Evolutionary conservation across 192 early-diverging fungal species (phyloP), one percentile per base, ranked within the genome.

Genomic region (Backusella circina): DNA sequence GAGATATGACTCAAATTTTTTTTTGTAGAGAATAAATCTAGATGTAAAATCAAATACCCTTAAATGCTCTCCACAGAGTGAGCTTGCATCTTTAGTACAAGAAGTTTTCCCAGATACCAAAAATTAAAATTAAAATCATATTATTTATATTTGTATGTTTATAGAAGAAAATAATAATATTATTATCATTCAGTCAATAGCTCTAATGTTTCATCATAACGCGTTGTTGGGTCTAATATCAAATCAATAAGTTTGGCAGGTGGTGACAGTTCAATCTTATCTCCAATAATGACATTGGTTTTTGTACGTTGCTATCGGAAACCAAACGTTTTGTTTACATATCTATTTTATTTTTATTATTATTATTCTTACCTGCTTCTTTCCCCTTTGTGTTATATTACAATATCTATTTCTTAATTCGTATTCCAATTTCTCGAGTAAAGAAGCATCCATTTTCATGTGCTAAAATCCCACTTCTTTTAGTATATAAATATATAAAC

Each of bases 41-140:
- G 39, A 71, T 21, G 70, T 80, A 18, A 44, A 67, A 21, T 39
- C 67, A 26, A 75, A 68, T 66, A 61, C 73, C n/a, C 61, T 77
- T 21, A 30, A 80, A 26, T 77, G 75, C 21, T 72, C 79, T 44
- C 71, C 73, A 23, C 75, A 76, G 38, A 37, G 61, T 5, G 79
- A 81, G 35, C 70, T 81, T 28, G 75, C 71, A 31, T 66, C 66
- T 41, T 70, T 76, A 37, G 79, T 81, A 32, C 75, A 67, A 38
- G 71, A 77, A 31, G 79, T 81, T 6, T 81, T 81, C 67, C 75
- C 75, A 26, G 37, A 74, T 30, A 39, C 54, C 12, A 66, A 67
- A 67, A 67, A n/a, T 21, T 36, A 36, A 72, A 72, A 72, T 57
- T 54, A 35, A 57, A 57, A 61, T 26, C 54, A 13, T 31, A 28